Evolutionary conservation across 2,329 filamentous ascomycete genomes (phyloP), one percentile per base, ranked within the genome.

Genomic region (Fusarium verticillioides): DNA sequence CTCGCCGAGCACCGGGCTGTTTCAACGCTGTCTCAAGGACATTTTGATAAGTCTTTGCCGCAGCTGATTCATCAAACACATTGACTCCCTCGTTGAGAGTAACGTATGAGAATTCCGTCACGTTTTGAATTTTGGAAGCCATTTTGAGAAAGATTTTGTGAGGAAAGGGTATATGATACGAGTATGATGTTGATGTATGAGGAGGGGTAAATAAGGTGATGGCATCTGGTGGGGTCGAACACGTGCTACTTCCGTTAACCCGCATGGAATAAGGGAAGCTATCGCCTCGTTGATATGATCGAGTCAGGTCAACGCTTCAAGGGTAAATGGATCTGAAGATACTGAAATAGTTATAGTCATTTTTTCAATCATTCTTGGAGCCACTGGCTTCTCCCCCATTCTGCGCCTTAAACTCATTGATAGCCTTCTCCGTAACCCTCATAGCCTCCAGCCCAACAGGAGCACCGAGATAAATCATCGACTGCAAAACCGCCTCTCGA

Each of bases 71-170:
- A 9, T 72, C 65, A 34, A 75, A 70, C 19, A 53, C 47, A 9
- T 77, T 69, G 1, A 50, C 60, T 4, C 73, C 76, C 13, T 70
- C 36, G 21, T 76, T 76, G 32, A 75, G 39, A 4, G 71, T 47
- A 7, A 78, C 49, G 9, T 67, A 77, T 6, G 76, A 47, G 28
- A 79, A 75, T 34, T 79, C 75, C 0, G 78, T 78, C 10, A 76
- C 72, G 58, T 75, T 76, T 32, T 49, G 39, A 0, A 74, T 42
- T 37, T 73, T 75, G 6, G 44, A 46, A 19, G 75, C 52, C 75
- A 77, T 77, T 50, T 18, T 66, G 9, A n/a, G 3, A 18, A 36
- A 7, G 9, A 9, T 11, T 42, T 43, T 54, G 19, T 28, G 23
- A 52, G 3, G 3, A 0, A 16, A 39, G 44, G 23, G 2, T 21